These are phyloP conservation scores for Penicillium chermesinum DNA, from an alignment of 495 filamentous ascomycete species.

Conservation along the genomic window DNA sequence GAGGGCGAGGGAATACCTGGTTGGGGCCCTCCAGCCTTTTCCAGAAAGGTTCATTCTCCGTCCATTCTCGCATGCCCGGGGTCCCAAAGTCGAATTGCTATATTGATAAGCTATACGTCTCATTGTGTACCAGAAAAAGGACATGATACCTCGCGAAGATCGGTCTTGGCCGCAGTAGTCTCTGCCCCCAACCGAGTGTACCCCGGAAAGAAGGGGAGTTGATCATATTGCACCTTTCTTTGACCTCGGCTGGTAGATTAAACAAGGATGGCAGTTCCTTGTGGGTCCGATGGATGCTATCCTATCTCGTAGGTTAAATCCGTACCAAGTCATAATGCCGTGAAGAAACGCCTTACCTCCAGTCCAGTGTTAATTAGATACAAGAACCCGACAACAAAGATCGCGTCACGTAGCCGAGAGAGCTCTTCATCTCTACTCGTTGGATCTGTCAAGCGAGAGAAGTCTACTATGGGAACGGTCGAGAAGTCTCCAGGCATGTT, in stretches of 20 bases:
- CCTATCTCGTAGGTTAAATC: too few species aligned
- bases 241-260: constrained; percentile 68
- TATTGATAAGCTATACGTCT: not conserved
- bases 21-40: constrained; percentile 42
- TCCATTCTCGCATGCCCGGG: constrained; percentile 28
- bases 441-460: constrained; percentile 57
- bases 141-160: constrained; percentile 33
- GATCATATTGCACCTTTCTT: constrained; percentile 82
- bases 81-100: constrained; percentile 45
- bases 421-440: constrained; percentile 72
- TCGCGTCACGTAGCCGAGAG: constrained; percentile 63
- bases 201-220: constrained; percentile 57
- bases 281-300: constrained; percentile 64
- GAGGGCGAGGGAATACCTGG: constrained; percentile 19
- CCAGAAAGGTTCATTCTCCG: constrained; percentile 73
- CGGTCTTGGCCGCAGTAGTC: constrained; percentile 39
- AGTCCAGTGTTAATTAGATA: constrained; percentile 87
- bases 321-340: constrained; percentile 30
- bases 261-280: constrained; percentile 71
- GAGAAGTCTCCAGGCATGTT: constrained; percentile 51
- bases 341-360: constrained; percentile 33
- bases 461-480: constrained; percentile 70
- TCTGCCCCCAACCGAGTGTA: constrained; percentile 47
- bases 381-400: constrained; percentile 86
- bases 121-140: not conserved